A percentile compares a stretch with the other conserved stretches of the same genome.
phyloP scores from a whole-genome alignment of 768 basidiomycete genomes.

The Rhizopogon salebrosus region DNA sequence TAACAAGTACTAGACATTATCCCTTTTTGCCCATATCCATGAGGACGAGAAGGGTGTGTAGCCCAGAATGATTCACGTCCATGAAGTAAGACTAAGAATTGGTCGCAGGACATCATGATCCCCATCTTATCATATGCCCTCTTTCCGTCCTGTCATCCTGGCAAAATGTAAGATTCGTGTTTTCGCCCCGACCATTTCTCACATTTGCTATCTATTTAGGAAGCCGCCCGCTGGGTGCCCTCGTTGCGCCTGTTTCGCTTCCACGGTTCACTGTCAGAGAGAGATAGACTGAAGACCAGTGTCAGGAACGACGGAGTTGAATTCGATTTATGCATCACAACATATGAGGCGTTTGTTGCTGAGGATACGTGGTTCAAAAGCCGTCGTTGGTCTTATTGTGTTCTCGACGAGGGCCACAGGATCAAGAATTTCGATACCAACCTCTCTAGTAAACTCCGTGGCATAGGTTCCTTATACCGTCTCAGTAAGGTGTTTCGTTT shows the following conservation, averaged over 20 bases:
- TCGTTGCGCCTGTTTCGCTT: conserved; percentile 52
- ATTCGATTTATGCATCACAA: conserved; percentile 56
- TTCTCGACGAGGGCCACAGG: conserved; percentile 64
- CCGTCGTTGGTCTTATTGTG: conserved; percentile 51
- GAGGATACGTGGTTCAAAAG: conserved; percentile 60
- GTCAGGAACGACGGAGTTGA: conserved; percentile 30
- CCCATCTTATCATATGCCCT: conserved; percentile 71
- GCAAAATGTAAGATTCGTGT: conserved; percentile 36
- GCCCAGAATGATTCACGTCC: background rate
- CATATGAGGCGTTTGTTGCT: conserved; percentile 59
- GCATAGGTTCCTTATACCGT: conserved; percentile 51
- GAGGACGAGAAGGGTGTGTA: conserved; percentile 41
- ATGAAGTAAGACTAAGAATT: background rate
- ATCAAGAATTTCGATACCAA: conserved; percentile 66
- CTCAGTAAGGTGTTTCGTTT: conserved; percentile 34
- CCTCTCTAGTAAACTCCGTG: conserved; percentile 47
- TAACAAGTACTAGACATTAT: conserved; percentile 36
- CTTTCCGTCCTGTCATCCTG: conserved; percentile 61
- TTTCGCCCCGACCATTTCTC: too few relatives aligned
- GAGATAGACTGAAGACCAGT: conserved; percentile 46
- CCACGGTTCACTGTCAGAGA: conserved; percentile 52
- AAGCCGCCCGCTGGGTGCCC: conserved; percentile 51
- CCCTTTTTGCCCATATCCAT: conserved; percentile 63
- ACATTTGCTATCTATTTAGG: conserved; percentile 24
- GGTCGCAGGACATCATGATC: conserved; percentile 37